These are phyloP conservation scores for Nannizziopsis arthrosporioides DNA, from an alignment of 2,329 filamentous ascomycete species.

Conservation along the genomic window DNA sequence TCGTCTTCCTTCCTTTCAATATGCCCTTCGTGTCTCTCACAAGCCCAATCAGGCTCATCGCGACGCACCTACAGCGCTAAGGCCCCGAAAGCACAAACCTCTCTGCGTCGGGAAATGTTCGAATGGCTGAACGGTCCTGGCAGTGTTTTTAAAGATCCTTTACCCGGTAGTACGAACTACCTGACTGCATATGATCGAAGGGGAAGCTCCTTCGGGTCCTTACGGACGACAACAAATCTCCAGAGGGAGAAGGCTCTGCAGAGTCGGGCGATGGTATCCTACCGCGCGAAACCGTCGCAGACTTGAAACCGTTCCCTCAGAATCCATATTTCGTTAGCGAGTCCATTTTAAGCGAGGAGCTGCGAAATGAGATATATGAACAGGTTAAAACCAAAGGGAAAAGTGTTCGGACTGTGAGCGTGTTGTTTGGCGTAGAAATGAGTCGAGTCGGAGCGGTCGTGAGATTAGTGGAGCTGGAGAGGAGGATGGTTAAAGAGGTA, in stretches of 20 bases:
- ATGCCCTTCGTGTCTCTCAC: conserved; percentile 1
- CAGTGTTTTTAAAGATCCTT: conserved; percentile 36
- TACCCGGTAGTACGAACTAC: conserved; percentile 44
- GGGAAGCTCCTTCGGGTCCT: conserved; percentile 36
- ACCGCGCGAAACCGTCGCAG: conserved; percentile 4
- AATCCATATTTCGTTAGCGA: conserved; percentile 62
- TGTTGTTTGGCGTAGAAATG: conserved; percentile 66
- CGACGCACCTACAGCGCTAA: conserved; percentile 10
- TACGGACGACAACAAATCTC: conserved; percentile 2
- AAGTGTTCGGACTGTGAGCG: conserved; percentile 64
- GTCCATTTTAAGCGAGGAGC: conserved; percentile 58
- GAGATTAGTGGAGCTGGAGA: conserved; percentile 74
- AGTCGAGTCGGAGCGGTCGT: conserved; percentile 76
- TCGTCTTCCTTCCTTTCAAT: neutral
- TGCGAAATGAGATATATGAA: conserved; percentile 62
- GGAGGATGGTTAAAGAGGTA: conserved; percentile 64
- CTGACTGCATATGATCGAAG: conserved; percentile 42
- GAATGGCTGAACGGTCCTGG: conserved; percentile 48
- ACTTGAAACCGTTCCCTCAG: conserved; percentile 55
- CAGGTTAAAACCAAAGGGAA: conserved; percentile 54
- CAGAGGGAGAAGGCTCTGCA: conserved; percentile 17
- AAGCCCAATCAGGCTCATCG: conserved; percentile 15
- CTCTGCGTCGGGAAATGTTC: conserved; percentile 22
- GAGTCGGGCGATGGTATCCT: neutral
- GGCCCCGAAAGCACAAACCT: conserved; percentile 27